Base-by-base conservation (phyloP, 2,329 filamentous ascomycete genomes). In the Exophiala viscosa region DNA sequence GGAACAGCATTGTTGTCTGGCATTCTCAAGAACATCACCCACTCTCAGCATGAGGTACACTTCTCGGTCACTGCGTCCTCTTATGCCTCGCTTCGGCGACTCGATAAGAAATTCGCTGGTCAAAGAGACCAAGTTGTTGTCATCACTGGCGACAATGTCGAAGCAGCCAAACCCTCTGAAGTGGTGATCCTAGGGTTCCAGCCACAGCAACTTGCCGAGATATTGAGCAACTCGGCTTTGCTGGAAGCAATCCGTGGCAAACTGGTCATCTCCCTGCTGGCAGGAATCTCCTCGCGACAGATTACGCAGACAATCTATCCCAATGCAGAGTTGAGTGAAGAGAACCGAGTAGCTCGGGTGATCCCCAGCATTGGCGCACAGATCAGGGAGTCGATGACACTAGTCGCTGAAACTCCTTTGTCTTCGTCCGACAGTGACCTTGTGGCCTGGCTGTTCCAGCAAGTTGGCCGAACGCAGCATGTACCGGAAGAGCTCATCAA, bases 401-500 rank as follows among this genome's bases (percentile, higher is more conserved):
- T 80, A 8, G 77, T 83, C 45, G 73, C 76, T 33, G 74, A 69
- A 1, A 70, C 71, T 0, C 69, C 70, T 1, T 74, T 76, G 0
- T 64, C 68, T 1, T 59, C 67, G 1, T 60, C 67, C 8, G 70
- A 73, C 32, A 55, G 65, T 8, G 62, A 62, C 17, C 66, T 80
- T 6, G 69, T 78, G 1, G 68, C 67, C 9, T 80, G 77, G 45
- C 23, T 58, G 5, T 58, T 58, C 40, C 8, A 40, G 11, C 52
- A 49, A 34, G 75, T 79, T 9, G 76, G 76, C 33, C 66, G 67
- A 13, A 74, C 78, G 2, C 72, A 78, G 4, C 71, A 73, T 15
- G 70, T 85, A 0, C 75, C 79, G 0, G 70, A 80, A 0, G 65
- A 69, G 1, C 69, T 73, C 36, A 81, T 85, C 77, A 79, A 83